Evolutionary conservation across 495 filamentous ascomycete species (phyloP).

Genomic region (Mycothermus thermophilus): DNA sequence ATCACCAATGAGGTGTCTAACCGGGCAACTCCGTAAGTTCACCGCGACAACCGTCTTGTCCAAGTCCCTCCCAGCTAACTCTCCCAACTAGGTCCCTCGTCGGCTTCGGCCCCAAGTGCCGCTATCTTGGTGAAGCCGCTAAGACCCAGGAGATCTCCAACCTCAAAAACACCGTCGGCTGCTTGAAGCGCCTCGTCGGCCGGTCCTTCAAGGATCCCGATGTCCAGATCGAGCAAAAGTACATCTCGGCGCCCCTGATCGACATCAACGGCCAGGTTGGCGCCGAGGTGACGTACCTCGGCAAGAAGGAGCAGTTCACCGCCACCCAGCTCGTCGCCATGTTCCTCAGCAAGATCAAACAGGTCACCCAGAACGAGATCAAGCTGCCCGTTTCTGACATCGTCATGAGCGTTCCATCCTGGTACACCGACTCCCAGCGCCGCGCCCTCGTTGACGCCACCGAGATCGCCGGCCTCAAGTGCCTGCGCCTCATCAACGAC

Average conservation of each 20-base stretch:
- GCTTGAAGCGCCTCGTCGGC: slow-evolving; percentile 82
- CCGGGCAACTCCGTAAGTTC: slow-evolving; percentile 93
- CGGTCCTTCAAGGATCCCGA: slow-evolving; percentile 80
- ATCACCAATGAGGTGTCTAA: slow-evolving; percentile 99
- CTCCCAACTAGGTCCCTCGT: slow-evolving; percentile 67
- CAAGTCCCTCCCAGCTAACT: not conserved
- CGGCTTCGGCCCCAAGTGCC: slow-evolving; percentile 82
- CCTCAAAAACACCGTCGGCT: slow-evolving; percentile 93
- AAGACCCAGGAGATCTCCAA: slow-evolving; percentile 99
- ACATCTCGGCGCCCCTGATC: slow-evolving; percentile 71
- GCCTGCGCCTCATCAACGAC: slow-evolving; percentile 92
- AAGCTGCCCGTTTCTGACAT: slow-evolving; percentile 89
- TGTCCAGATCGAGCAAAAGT: slow-evolving; percentile 80
- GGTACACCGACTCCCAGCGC: slow-evolving; percentile 94
- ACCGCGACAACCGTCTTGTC: not conserved
- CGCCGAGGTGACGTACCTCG: slow-evolving; percentile 85
- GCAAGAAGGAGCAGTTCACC: slow-evolving; percentile 86
- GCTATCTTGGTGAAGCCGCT: slow-evolving; percentile 85
- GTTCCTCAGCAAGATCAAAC: slow-evolving; percentile 89
- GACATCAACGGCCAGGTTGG: slow-evolving; percentile 90
- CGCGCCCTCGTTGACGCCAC: slow-evolving; percentile 79
- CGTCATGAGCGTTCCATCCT: slow-evolving; percentile 85
- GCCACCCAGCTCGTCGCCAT: slow-evolving; percentile 85
- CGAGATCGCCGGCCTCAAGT: slow-evolving; percentile 87
- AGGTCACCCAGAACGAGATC: slow-evolving; percentile 73